Conservation (phyloP, 805 yeast species). For the Nakazawaea pomicola region DNA sequence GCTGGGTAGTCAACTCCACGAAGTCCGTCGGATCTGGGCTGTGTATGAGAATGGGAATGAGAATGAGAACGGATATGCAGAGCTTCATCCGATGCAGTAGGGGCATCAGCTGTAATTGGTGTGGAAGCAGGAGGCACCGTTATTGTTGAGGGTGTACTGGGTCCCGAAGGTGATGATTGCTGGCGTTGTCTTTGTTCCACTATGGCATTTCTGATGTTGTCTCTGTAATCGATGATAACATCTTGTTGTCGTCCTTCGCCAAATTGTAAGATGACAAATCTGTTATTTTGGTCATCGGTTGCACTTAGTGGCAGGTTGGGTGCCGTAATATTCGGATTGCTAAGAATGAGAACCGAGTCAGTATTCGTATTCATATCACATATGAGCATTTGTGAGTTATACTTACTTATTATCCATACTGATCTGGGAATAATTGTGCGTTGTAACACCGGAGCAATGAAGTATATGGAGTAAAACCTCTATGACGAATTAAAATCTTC, state of each 20-base stretch:
- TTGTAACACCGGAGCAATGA: not conserved
- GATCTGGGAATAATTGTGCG: not conserved
- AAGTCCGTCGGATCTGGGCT: too few species aligned
- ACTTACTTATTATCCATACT: not conserved
- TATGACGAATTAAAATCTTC: not conserved
- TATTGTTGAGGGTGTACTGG: not conserved
- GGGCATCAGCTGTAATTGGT: too few species aligned
- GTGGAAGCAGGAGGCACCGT: not conserved
- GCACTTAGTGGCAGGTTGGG: not conserved
- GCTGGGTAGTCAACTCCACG: conserved; percentile 32
- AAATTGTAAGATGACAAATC: conserved; percentile 12
- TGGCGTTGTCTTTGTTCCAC: conserved; percentile 9
- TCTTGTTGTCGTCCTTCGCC: conserved; percentile 13
- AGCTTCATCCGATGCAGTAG: too few species aligned
- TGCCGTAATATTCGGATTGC: not conserved
- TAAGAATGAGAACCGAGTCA: not conserved
- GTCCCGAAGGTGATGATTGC: not conserved
- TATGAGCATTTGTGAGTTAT: not conserved
- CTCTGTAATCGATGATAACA: conserved; percentile 12
- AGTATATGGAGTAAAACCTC: not conserved
- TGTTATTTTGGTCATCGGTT: conserved; percentile 3
- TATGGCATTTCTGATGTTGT: conserved; percentile 11
- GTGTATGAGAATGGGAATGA: too few species aligned
- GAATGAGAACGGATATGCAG: too few species aligned
- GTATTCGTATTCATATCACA: not conserved